Base-by-base conservation (phyloP, 1,284 basidiomycete genomes). In the Naganishia liquefaciens region DNA sequence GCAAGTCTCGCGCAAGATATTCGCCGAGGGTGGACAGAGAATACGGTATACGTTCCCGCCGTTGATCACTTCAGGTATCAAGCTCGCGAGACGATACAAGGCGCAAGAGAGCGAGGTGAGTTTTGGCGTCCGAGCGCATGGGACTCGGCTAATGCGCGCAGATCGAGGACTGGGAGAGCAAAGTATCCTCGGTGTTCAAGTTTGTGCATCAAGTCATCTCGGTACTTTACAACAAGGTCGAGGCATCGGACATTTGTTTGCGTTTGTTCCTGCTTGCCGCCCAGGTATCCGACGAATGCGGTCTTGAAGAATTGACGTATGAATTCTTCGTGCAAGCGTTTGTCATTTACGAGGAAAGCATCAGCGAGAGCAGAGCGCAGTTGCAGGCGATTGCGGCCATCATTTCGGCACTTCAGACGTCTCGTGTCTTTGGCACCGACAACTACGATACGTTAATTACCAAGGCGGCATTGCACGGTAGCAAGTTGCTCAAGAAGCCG, bases 281-380 rank as follows among this genome's bases (percentile, higher is more conserved):
- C 0, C 92, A 95, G 76, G 88, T 95, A 23, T 85, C 92, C 0
- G 93, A 94, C 74, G 91, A 93, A 74, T 91, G 91, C 67, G 91
- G 88, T 0, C 91, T 96, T 68, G 92, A 95, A 77, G 92, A 96
- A 74, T 85, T 96, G 64, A 87, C 91, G 27, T 97, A 96, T 76
- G 93, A 97, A 76, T 87, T 96, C 71, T 95, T 93, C 74, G 93
- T 96, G 9, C 91, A 95, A 75, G 92, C 93, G 0, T 94, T 96
- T 76, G 91, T 88, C 33, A 91, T 96, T 13, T 96, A 96, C 79
- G 93, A 97, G 76, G 94, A 97, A 75, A 88, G 85, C 72, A 96
- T 97, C 62, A 92, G 90, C 51, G 93, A 96, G 75, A 90, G 88
- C 52, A 86, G 92, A 15, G 91, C 91, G 0, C 93, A 97, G 77